These are phyloP conservation scores for Rosellinia necatrix DNA, from an alignment of 2,329 filamentous ascomycete genomes.

Conservation along the genomic window DNA sequence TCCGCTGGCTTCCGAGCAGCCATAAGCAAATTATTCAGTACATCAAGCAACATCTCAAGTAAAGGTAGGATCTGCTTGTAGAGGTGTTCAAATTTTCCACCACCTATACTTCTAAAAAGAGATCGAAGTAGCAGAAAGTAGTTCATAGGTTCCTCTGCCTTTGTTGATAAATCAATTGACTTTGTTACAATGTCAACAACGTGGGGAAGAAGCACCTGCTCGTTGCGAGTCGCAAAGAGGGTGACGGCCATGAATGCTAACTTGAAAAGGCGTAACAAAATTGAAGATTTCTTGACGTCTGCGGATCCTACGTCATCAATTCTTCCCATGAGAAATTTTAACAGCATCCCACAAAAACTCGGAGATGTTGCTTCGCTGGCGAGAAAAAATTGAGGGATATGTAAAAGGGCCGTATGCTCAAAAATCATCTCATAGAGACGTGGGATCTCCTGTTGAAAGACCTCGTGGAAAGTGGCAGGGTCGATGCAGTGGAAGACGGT, in stretches of 20 bases:
- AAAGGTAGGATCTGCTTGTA: conserved; percentile 98
- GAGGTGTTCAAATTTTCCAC: conserved; percentile 93
- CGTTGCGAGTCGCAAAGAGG: conserved; percentile 90
- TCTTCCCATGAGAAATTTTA: conserved; percentile 95
- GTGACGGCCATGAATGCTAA: conserved; percentile 99
- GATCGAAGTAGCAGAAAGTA: conserved; percentile 94
- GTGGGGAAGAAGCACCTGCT: conserved; percentile 92
- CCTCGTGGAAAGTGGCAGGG: conserved; percentile 96
- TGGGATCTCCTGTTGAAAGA: conserved; percentile 96
- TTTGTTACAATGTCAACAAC: conserved; percentile 97
- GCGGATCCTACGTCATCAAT: conserved; percentile 93
- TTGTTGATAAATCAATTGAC: conserved; percentile 94
- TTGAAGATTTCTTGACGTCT: conserved; percentile 90
- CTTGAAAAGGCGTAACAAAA: conserved; percentile 93
- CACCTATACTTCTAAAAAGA: conserved; percentile 93
- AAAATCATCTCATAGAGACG: conserved; percentile 98
- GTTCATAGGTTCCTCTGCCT: conserved; percentile 96
- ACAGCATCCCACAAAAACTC: conserved; percentile 95
- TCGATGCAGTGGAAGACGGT: conserved; percentile 99
- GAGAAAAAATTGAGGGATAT: conserved; percentile 96
- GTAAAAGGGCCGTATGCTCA: conserved; percentile 89
- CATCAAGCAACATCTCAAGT: conserved; percentile 95
- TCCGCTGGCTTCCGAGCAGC: conserved; percentile 89
- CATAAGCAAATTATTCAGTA: conserved; percentile 90
- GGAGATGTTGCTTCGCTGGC: conserved; percentile 98